Percentiles rank a stretch among this genome's conserved stretches.
These are phyloP conservation scores for Rhodomyrtus tomentosa DNA, from an alignment of 345 rosid species.

Conservation along the genomic window DNA sequence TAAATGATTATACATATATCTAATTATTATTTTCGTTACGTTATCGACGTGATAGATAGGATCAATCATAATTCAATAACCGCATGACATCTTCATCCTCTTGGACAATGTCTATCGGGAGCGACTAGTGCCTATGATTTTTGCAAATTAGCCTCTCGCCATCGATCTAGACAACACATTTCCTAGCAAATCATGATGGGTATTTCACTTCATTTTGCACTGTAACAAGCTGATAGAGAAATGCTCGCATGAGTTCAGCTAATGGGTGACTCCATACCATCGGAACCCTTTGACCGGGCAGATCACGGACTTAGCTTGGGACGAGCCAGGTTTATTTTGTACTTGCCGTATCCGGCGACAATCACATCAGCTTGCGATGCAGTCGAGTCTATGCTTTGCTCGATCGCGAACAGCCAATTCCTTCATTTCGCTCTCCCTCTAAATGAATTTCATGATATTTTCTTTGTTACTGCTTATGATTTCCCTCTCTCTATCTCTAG, in stretches of 20 bases:
- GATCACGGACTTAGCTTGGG: background rate
- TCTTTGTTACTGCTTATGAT: background rate
- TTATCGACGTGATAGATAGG: accelerated
- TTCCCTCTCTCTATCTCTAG: background rate
- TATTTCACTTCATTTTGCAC: background rate
- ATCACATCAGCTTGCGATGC: background rate
- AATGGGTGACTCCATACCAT: background rate
- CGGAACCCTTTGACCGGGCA: background rate
- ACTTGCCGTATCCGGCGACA: background rate
- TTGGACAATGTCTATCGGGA: accelerated
- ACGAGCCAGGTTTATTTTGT: background rate
- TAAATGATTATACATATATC: background rate
- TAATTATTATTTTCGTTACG: background rate
- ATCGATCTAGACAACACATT: background rate
- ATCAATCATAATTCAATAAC: background rate
- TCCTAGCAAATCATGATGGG: background rate
- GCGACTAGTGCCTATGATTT: background rate
- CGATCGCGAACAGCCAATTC: background rate
- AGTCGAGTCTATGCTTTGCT: background rate
- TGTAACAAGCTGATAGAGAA: background rate
- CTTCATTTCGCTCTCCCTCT: background rate
- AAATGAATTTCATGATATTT: background rate
- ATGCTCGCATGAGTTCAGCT: background rate
- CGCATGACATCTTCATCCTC: background rate
- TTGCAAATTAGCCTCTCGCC: background rate